A percentile compares a stretch with the other conserved stretches of the same genome.
These are phyloP conservation scores for Leishmania lainsoni DNA, from an alignment of 208 protist species.

Conservation along the genomic window DNA sequence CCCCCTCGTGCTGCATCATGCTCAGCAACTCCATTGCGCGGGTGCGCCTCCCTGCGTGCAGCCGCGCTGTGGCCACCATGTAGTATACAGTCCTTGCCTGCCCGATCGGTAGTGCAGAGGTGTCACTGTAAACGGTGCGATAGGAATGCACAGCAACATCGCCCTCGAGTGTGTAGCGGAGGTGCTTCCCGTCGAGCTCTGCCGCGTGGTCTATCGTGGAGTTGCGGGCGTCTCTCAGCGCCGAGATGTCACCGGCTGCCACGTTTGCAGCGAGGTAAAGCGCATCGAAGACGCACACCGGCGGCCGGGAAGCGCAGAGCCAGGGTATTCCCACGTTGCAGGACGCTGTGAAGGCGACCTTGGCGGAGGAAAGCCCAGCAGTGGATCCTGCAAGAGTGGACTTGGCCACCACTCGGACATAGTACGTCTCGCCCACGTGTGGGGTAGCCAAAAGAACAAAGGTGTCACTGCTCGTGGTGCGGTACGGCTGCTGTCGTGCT, in stretches of 20 bases:
- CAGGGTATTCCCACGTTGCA: constrained; percentile 38
- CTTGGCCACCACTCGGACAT: constrained; percentile 54
- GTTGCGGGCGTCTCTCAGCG: constrained; percentile 4
- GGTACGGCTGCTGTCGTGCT: constrained; percentile 22
- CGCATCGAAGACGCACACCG: constrained; percentile 53
- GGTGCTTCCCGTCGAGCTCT: neutral
- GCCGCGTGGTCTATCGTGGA: constrained; percentile 4
- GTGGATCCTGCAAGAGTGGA: constrained; percentile 24
- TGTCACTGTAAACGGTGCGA: constrained; percentile 4
- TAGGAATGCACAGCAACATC: constrained; percentile 17
- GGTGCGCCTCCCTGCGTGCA: constrained; percentile 19
- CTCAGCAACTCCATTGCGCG: constrained; percentile 24
- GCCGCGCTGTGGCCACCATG: constrained; percentile 18
- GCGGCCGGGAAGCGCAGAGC: constrained; percentile 28
- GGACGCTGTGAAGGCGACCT: constrained; percentile 20
- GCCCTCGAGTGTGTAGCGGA: constrained; percentile 6
- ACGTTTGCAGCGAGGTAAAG: constrained; percentile 41
- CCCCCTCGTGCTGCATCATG: constrained; percentile 32
- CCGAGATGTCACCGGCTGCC: neutral
- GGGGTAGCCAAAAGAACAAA: constrained; percentile 43
- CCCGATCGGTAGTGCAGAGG: neutral
- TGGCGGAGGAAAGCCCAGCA: constrained; percentile 35
- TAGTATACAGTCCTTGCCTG: constrained; percentile 19
- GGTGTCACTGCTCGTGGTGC: constrained; percentile 28
- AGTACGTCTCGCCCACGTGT: constrained; percentile 49